A percentile compares a stretch with the other conserved stretches of the same genome.
phyloP scores from a whole-genome alignment of 2,329 filamentous ascomycete genomes.

The Pseudogymnoascus sp. region DNA sequence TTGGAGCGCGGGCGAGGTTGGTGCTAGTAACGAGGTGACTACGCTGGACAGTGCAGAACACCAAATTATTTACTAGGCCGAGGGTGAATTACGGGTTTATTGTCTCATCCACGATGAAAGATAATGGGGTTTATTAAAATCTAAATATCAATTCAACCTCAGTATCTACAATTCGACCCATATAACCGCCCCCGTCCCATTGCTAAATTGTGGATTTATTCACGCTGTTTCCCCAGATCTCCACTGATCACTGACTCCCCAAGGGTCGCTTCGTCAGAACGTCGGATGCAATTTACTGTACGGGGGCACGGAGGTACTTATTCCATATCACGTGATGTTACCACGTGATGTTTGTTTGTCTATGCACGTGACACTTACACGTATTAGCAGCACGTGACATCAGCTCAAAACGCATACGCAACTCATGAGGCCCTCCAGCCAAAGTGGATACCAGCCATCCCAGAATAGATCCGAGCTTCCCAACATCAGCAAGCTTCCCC shows the following conservation, averaged over 20 bases:
- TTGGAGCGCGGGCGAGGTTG: neutral
- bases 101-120: neutral
- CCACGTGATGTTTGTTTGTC: neutral
- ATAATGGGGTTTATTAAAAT: neutral
- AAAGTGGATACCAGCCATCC: neutral
- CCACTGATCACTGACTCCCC: conserved; percentile 6
- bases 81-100: neutral
- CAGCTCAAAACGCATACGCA: neutral
- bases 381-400: no score
- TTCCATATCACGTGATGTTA: neutral
- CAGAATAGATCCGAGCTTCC: neutral
- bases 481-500: neutral
- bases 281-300: conserved; percentile 8
- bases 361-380: neutral
- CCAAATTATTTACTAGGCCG: neutral
- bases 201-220: neutral
- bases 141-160: neutral
- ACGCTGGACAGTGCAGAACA: neutral
- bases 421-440: neutral
- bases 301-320: neutral
- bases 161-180: neutral
- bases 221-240: neutral
- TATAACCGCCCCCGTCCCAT: neutral
- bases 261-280: conserved; percentile 8
- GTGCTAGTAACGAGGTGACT: neutral